phyloP scores from a whole-genome alignment of 257 asterid genomes.

The Fraxinus cuspidata region DNA sequence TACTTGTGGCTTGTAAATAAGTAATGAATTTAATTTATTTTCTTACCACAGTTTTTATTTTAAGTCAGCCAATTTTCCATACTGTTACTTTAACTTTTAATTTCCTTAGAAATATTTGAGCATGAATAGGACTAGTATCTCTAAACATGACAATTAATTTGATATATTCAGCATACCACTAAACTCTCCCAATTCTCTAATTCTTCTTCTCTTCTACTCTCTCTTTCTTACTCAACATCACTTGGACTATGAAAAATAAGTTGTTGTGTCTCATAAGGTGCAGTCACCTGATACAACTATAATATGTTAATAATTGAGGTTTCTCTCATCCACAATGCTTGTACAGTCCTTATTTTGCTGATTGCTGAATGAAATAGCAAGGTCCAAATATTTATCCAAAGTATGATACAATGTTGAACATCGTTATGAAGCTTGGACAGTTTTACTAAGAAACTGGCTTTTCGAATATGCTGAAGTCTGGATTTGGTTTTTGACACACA shows the following conservation, averaged over 20 bases:
- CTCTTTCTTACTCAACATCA: not conserved
- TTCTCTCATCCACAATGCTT: not conserved
- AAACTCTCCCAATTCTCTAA: not conserved
- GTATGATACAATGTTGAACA: not conserved
- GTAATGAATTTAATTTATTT: not conserved
- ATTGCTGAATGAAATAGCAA: not conserved
- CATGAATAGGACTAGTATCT: not conserved
- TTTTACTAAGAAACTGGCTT: not conserved
- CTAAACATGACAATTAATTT: not conserved
- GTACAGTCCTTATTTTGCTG: not conserved
- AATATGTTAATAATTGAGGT: not conserved
- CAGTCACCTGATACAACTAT: not conserved
- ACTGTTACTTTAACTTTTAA: not conserved
- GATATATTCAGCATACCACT: not conserved
- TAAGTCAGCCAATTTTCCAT: not conserved
- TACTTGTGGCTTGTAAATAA: not conserved
- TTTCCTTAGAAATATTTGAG: not conserved
- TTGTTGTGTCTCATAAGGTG: not conserved
- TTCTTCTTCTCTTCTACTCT: not conserved
- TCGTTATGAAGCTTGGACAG: not conserved
- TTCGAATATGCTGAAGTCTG: not conserved
- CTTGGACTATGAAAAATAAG: not conserved
- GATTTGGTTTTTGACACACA: slow-evolving; percentile 6
- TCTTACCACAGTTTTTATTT: not conserved
- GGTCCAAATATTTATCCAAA: not conserved